Evolutionary conservation across 768 basidiomycete species (phyloP), one percentile per base, ranked within the genome.

Genomic region (Tylopilus intermedius): DNA sequence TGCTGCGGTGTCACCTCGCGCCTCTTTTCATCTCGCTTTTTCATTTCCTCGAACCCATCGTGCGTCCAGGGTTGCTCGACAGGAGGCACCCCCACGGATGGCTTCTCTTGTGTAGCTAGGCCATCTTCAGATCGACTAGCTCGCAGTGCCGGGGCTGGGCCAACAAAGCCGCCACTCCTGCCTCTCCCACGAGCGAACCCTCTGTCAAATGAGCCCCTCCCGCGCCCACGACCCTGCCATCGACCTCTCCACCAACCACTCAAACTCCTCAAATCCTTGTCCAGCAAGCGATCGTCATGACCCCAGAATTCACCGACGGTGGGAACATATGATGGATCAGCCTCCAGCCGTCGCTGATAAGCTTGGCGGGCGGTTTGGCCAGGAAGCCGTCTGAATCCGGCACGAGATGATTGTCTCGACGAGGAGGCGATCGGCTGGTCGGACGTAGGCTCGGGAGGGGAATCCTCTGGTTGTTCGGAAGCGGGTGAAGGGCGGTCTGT

Each of bases 221-320:
- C 83, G 40, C 87, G 77, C 10, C 82, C 80, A 18, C 87, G 79
- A 40, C 82, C 81, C 65, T 86, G 79, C 84, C 88, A 84, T 55
- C 80, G 78, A 39, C 84, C 88, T 52, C 88, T 76, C 90, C 91
- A 93, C 90, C 90, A 93, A 1, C 82, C 83, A 71, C 88, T 91
- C 42, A 94, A 70, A 64, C 84, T 86, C 39, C 91, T 81, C 39
- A 90, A 69, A 55, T 89, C 83, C 67, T 89, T 89, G 69, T 90
- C 86, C 65, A 91, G 73, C 50, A 93, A 72, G 44, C 94, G 84
- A 67, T 95, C 93, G 67, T 96, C 94, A 65, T 96, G 94, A 5
- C 89, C 85, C 92, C 91, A 96, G 65, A 96, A 96, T 56, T 86
- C 86, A 50, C 94, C 94, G 22, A 94, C 88, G 24, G 84, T 87